Evolutionary conservation across 176 grass and related monocot species (phyloP).

Genomic region (Rhynchospora pubera): DNA sequence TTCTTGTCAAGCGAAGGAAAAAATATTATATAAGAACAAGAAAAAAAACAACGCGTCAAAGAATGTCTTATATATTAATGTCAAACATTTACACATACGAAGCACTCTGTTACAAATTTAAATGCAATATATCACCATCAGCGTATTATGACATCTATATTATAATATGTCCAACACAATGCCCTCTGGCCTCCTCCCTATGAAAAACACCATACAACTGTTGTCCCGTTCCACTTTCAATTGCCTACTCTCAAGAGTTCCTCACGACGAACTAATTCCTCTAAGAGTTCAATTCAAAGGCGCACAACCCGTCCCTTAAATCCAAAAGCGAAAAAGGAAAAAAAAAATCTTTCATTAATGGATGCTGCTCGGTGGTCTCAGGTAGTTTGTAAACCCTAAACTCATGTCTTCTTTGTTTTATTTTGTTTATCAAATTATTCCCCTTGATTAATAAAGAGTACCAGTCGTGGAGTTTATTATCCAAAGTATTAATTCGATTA

Average conservation of each 20-base stretch:
- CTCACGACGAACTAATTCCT: not conserved
- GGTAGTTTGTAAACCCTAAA: constrained; percentile 18
- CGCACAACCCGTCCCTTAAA: not conserved
- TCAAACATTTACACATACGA: not conserved
- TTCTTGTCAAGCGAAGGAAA: not conserved
- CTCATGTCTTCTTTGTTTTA: not conserved
- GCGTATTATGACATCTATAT: constrained; percentile 10
- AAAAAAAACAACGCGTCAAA: not conserved
- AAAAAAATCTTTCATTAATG: constrained; percentile 8
- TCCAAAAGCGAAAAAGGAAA: not conserved
- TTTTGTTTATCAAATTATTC: not conserved
- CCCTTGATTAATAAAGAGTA: not conserved
- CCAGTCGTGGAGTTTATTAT: not conserved
- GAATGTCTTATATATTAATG: constrained; percentile 9
- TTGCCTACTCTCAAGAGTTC: not conserved
- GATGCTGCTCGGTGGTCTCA: constrained; percentile 24
- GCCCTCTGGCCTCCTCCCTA: not conserved
- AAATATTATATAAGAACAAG: not conserved
- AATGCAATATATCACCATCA: constrained; percentile 6
- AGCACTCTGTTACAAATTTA: not conserved
- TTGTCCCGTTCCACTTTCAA: constrained; percentile 6
- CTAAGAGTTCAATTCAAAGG: not conserved
- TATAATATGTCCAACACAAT: constrained; percentile 1
- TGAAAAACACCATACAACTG: not conserved
- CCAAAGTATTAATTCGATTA: not conserved